Conservation (phyloP, 2,329 filamentous ascomycete genomes). For the Cryphonectria nitschkei region DNA sequence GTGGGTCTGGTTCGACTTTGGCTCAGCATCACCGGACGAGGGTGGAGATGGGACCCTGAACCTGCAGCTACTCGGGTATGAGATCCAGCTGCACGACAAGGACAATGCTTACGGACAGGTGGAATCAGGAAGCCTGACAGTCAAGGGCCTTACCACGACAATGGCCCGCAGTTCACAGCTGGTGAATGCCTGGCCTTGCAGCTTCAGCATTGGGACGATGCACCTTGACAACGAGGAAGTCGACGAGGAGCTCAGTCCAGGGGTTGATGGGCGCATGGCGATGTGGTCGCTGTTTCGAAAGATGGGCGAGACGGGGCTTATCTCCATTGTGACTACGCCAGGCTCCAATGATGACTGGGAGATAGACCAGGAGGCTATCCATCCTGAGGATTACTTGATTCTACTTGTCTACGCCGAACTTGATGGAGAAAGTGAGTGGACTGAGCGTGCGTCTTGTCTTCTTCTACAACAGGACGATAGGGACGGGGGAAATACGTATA, state of each 20-base stretch:
- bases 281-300: neutral
- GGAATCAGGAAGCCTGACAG: neutral
- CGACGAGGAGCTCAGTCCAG: neutral
- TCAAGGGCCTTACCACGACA: neutral
- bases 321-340: neutral
- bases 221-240: neutral
- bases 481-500: neutral
- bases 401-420: slow-evolving; percentile 2
- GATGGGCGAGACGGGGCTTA: neutral
- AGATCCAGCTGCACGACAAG: neutral
- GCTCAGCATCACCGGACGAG: neutral
- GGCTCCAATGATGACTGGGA: neutral
- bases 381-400: neutral
- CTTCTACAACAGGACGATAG: neutral
- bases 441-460: neutral
- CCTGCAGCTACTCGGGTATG: neutral
- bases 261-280: neutral
- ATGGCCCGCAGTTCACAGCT: neutral
- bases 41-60: neutral
- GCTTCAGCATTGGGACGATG: neutral
- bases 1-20: neutral
- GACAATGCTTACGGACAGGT: slow-evolving; percentile 2
- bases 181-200: neutral
- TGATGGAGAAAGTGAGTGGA: neutral
- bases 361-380: neutral